These are phyloP conservation scores for Lepraria neglecta DNA, from an alignment of 495 filamentous ascomycete species.

Conservation along the genomic window DNA sequence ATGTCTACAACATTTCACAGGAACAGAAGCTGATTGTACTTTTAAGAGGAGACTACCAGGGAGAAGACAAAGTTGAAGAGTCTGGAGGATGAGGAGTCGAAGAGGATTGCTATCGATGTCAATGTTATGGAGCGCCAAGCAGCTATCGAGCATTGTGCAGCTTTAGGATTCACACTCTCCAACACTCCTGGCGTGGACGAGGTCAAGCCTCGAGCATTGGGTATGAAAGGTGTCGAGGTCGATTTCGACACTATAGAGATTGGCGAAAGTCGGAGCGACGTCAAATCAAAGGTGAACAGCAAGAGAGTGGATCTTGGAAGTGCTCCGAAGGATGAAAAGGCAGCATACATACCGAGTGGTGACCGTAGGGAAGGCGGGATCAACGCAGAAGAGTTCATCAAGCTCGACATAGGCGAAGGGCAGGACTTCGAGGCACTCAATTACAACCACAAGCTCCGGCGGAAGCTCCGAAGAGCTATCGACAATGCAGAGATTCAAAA, in stretches of 20 bases:
- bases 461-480: slow-evolving; percentile 30
- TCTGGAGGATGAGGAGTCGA: slow-evolving; percentile 30
- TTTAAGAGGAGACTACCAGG: slow-evolving; percentile 24
- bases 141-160: slow-evolving; percentile 24
- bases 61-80: slow-evolving; percentile 22
- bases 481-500: slow-evolving; percentile 27
- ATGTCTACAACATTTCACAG: neutral
- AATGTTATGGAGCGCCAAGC: slow-evolving; percentile 24
- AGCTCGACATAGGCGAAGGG: slow-evolving; percentile 24
- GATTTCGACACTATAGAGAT: slow-evolving; percentile 27
- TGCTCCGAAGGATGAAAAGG: slow-evolving; percentile 20
- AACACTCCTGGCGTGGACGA: slow-evolving; percentile 28
- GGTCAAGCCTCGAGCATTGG: slow-evolving; percentile 29
- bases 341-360: slow-evolving; percentile 13
- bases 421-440: slow-evolving; percentile 25
- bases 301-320: slow-evolving; percentile 28
- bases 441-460: slow-evolving; percentile 30
- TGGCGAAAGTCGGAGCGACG: slow-evolving; percentile 18
- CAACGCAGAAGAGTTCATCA: slow-evolving; percentile 25
- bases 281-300: slow-evolving; percentile 15
- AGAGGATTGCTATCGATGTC: slow-evolving; percentile 28
- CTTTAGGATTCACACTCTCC: slow-evolving; percentile 27
- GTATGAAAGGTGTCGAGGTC: slow-evolving; percentile 30
- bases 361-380: neutral
- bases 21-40: neutral